Evolutionary conservation across 306 rosid genomes (phyloP).

Genomic region (Psophocarpus tetragonolobus): DNA sequence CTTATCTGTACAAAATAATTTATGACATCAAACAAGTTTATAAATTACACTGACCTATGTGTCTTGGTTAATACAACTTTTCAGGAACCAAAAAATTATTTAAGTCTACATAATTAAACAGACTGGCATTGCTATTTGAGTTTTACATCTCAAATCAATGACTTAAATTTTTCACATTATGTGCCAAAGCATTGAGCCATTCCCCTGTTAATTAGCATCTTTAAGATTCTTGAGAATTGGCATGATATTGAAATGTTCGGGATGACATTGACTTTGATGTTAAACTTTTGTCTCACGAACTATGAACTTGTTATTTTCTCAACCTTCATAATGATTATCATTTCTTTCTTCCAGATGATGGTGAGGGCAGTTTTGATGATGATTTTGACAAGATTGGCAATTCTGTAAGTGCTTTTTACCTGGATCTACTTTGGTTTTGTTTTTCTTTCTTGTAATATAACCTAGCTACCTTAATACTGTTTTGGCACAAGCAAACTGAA

Average conservation of each 20-base stretch:
- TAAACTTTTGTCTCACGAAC: constrained; percentile 23
- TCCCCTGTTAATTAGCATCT: not conserved
- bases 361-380: constrained; percentile 82
- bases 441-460: constrained; percentile 11
- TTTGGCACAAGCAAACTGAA: not conserved
- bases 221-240: constrained; percentile 5
- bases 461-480: not conserved
- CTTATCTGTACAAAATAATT: too few species aligned
- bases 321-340: constrained; percentile 23
- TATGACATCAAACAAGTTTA: too few species aligned
- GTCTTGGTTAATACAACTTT: too few species aligned
- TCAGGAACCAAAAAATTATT: too few species aligned
- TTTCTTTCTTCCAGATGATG: constrained; percentile 70
- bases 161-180: constrained; percentile 22
- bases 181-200: constrained; percentile 13
- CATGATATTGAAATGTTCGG: constrained; percentile 16
- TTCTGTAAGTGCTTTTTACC: constrained; percentile 62
- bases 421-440: constrained; percentile 11
- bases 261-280: constrained; percentile 10
- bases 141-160: not conserved
- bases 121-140: not conserved
- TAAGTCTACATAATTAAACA: too few species aligned
- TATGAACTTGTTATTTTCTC: not conserved
- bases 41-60: too few species aligned
- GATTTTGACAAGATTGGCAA: constrained; percentile 96